Conservation (phyloP, 148 eudicot genomes). For the Pharnaceum exiguum region DNA sequence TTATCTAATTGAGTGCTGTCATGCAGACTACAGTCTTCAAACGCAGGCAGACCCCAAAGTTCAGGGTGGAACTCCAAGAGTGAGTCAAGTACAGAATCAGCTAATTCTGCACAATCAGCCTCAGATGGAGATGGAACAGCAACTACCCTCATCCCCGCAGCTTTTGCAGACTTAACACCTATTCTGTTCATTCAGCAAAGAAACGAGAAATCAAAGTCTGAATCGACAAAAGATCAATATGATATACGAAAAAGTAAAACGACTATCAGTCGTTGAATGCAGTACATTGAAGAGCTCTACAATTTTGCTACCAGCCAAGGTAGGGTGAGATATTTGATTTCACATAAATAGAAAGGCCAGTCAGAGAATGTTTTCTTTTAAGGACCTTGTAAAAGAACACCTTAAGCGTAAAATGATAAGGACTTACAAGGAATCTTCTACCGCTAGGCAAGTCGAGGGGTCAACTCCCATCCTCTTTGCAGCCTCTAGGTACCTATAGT, state of each 20-base stretch:
- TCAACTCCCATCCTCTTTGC: constrained; percentile 67
- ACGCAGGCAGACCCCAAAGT: constrained; percentile 80
- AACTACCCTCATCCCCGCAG: constrained; percentile 85
- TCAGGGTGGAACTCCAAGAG: constrained; percentile 76
- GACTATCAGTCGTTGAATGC: too few relatives aligned
- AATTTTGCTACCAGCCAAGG: too few relatives aligned
- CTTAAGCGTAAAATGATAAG: background rate
- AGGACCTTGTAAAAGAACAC: too few relatives aligned
- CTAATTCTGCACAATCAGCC: constrained; percentile 47
- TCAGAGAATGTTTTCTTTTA: too few relatives aligned
- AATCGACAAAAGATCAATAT: background rate
- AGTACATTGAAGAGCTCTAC: too few relatives aligned
- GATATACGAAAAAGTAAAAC: too few relatives aligned
- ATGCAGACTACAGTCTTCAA: constrained; percentile 86
- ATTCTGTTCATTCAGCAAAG: constrained; percentile 37
- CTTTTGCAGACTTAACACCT: constrained; percentile 84
- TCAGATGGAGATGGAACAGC: constrained; percentile 73
- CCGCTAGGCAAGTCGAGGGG: constrained; percentile 59
- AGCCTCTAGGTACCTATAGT: constrained; percentile 83
- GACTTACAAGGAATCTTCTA: constrained; percentile 90
- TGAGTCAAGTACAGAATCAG: constrained; percentile 67
- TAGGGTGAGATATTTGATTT: too few relatives aligned
- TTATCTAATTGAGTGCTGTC: too few relatives aligned
- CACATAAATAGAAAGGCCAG: too few relatives aligned
- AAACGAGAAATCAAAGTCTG: background rate